A percentile compares a stretch with the other conserved stretches of the same genome.
Conservation (phyloP, 2,329 filamentous ascomycete species). For the Cordyceps cicadae region DNA sequence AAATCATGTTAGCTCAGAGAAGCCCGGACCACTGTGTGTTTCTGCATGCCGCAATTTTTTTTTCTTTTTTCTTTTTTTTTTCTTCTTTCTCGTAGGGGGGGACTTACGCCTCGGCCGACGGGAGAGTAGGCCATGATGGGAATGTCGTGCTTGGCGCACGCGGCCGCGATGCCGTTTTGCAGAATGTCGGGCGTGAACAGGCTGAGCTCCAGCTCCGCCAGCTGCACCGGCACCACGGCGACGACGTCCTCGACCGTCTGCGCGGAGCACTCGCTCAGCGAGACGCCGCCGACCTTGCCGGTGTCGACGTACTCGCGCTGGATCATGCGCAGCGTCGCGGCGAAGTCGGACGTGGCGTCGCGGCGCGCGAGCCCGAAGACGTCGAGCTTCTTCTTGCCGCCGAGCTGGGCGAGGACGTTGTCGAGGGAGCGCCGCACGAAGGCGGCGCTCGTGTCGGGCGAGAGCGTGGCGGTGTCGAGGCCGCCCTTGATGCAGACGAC, state of each 20-base stretch:
- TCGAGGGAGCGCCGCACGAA: conserved; percentile 50
- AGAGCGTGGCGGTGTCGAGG: conserved; percentile 25
- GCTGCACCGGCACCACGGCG: conserved; percentile 34
- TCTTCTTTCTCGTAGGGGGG: background rate
- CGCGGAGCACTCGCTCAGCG: conserved; percentile 43
- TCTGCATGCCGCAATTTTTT: background rate
- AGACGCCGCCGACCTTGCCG: conserved; percentile 43
- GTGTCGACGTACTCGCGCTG: conserved; percentile 41
- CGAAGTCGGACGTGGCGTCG: conserved; percentile 40
- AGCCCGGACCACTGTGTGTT: too few relatives aligned
- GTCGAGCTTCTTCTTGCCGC: conserved; percentile 52
- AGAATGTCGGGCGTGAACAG: conserved; percentile 41
- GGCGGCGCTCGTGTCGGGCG: conserved; percentile 44
- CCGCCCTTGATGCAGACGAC: conserved; percentile 57
- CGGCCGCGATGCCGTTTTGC: conserved; percentile 42
- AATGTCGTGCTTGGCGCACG: conserved; percentile 56
- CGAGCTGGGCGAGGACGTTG: conserved; percentile 40
- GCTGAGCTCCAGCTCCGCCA: conserved; percentile 48
- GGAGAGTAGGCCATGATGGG: conserved; percentile 67
- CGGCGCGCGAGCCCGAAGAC: conserved; percentile 52
- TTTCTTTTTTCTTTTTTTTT: background rate
- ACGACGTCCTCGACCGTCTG: conserved; percentile 40
- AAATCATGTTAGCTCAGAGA: background rate
- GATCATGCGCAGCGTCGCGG: conserved; percentile 34
- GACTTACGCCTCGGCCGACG: conserved; percentile 46